Base-by-base conservation (phyloP, 1,284 basidiomycete species). In the Cryptococcus wingfieldii region DNA sequence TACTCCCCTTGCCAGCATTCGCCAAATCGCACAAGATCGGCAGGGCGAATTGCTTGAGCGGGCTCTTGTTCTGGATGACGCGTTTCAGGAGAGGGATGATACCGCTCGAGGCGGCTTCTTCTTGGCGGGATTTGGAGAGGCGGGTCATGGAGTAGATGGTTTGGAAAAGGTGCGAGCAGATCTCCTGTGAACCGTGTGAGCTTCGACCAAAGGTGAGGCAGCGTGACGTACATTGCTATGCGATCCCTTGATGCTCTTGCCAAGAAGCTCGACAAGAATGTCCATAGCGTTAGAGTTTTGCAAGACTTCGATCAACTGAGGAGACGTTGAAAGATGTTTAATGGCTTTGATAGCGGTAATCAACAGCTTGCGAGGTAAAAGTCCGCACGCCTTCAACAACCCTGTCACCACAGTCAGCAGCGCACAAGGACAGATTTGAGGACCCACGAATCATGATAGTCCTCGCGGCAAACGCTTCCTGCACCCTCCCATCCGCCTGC, bases 231-330 rank as follows among this genome's bases (percentile, higher is more conserved):
- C 93, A 41, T 91, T 88, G 67, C 85, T 87, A 65, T 92, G 86
- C 1, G 84, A 83, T 4, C 90, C 87, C 16, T 85, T 81, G 55
- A 86, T 84, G 67, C 90, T 86, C 68, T 90, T 86, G 31, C 89
- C 88, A 28, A 98, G 79, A 12, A 96, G 84, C 41, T 83, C 83
- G 44, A 93, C 86, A 10, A 98, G 81, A 50, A 91, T 86, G 72
- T 97, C 92, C 61, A 98, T 89, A 1, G 90, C 88, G 68, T 97
- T 96, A 37, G 93, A 91, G 64, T 97, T 97, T 76, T 98, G 94
- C 16, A 98, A 80, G 5, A 94, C 88, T 67, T 98, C 93, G 31
- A 96, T 84, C 18, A 96, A 79, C 2, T 85, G 87, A 0, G 92
- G 83, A 59, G 88, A 90, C 84, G 96, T 98, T 4, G 93, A 94